Evolutionary conservation across 2,329 filamentous ascomycete species (phyloP).

Genomic region (Exophiala mesophila): DNA sequence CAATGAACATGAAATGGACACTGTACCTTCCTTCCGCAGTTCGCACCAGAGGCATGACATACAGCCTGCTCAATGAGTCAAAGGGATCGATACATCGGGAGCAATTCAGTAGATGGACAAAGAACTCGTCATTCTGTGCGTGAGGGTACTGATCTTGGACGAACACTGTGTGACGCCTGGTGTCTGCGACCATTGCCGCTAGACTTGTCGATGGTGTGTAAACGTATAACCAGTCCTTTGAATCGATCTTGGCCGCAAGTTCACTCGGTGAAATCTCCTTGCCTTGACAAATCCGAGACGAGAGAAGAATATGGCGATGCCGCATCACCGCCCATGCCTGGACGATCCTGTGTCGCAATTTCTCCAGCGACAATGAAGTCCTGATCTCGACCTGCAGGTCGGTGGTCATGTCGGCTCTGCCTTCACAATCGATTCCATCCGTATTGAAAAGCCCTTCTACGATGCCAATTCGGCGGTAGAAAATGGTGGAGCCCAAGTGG

Average conservation of each 20-base stretch:
- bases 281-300: conserved; percentile 4
- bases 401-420: conserved; percentile 21
- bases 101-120: conserved; percentile 20
- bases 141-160: conserved; percentile 17
- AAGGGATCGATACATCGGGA: conserved; percentile 18
- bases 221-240: conserved; percentile 20
- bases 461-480: conserved; percentile 19
- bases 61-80: conserved; percentile 17
- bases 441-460: conserved; percentile 23
- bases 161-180: conserved; percentile 10
- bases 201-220: conserved; percentile 8
- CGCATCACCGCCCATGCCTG: conserved; percentile 20
- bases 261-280: background rate
- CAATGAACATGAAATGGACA: conserved; percentile 15
- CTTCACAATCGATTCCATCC: conserved; percentile 22
- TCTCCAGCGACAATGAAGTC: conserved; percentile 5
- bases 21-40: conserved; percentile 3
- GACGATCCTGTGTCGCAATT: conserved; percentile 14
- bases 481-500: background rate
- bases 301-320: conserved; percentile 22
- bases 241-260: background rate
- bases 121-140: conserved; percentile 18
- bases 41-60: conserved; percentile 16
- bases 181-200: conserved; percentile 9
- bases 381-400: conserved; percentile 17